A percentile compares a stretch with the other conserved stretches of the same genome.
Evolutionary conservation across 768 basidiomycete genomes (phyloP).

Genomic region (Termitomyces sp.): DNA sequence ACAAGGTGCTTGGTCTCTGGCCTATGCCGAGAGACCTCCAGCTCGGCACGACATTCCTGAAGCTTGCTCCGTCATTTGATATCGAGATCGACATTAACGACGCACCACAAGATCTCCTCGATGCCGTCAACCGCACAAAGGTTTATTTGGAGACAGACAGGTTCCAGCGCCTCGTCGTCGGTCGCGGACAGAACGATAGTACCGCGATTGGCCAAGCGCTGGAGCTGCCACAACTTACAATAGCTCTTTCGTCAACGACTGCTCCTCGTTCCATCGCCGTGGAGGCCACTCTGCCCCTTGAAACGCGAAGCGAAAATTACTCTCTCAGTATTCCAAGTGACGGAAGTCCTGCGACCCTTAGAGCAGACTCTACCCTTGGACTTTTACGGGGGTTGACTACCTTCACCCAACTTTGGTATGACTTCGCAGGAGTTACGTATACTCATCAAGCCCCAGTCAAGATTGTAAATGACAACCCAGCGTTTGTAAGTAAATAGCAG

Average conservation of each 20-base stretch:
- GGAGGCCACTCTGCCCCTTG: slow-evolving; percentile 46
- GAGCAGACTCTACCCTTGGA: slow-evolving; percentile 60
- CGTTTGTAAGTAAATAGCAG: slow-evolving; percentile 42
- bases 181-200: slow-evolving; percentile 48
- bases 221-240: slow-evolving; percentile 33
- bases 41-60: slow-evolving; percentile 35
- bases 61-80: slow-evolving; percentile 44
- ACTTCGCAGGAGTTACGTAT: slow-evolving; percentile 40
- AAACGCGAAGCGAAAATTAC: slow-evolving; percentile 54
- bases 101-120: slow-evolving; percentile 49
- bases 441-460: slow-evolving; percentile 49
- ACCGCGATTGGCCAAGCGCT: slow-evolving; percentile 31
- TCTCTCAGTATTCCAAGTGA: slow-evolving; percentile 46
- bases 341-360: slow-evolving; percentile 48
- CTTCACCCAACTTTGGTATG: slow-evolving; percentile 67
- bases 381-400: slow-evolving; percentile 72
- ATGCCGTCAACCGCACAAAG: slow-evolving; percentile 49
- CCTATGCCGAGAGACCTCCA: slow-evolving; percentile 42
- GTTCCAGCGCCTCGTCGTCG: slow-evolving; percentile 52
- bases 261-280: slow-evolving; percentile 39
- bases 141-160: slow-evolving; percentile 42
- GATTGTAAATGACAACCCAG: slow-evolving; percentile 55
- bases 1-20: slow-evolving; percentile 30
- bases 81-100: slow-evolving; percentile 38
- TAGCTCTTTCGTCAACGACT: slow-evolving; percentile 29